These are phyloP conservation scores for Cyclotella cryptica DNA, from an alignment of 108 stramenopile species.

Conservation along the genomic window DNA sequence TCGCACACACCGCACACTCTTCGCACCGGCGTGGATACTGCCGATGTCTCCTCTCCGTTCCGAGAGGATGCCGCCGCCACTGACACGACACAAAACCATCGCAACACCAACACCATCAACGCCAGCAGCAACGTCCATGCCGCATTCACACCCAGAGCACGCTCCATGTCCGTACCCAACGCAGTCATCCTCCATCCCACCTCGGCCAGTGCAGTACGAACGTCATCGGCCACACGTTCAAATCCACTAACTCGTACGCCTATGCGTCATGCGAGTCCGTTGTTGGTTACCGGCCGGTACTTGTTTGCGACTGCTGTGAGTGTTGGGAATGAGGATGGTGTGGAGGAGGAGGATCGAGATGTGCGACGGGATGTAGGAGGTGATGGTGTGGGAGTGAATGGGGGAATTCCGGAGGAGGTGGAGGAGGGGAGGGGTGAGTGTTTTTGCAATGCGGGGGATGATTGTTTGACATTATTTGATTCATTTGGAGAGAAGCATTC, in stretches of 20 bases:
- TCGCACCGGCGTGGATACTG: not conserved
- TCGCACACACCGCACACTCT: conserved; percentile 19
- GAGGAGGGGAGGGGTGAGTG: not conserved
- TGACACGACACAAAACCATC: not conserved
- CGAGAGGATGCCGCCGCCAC: not conserved
- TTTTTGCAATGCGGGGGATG: not conserved
- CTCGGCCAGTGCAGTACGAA: not conserved
- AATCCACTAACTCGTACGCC: conserved; percentile 75
- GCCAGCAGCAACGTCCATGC: not conserved
- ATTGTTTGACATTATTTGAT: not conserved
- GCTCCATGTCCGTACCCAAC: conserved; percentile 4
- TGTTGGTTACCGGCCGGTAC: conserved; percentile 12
- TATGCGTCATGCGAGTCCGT: conserved; percentile 61
- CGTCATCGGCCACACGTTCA: conserved; percentile 54
- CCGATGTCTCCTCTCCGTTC: not conserved
- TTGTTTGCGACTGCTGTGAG: not conserved
- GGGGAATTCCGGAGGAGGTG: conserved; percentile 1
- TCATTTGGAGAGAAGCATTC: not conserved
- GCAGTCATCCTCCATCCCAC: not conserved
- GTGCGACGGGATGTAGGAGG: not conserved
- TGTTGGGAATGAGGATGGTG: not conserved
- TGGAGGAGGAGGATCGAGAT: no score
- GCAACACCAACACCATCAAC: no score
- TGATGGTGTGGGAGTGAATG: not conserved
- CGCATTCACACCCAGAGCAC: not conserved